Base-by-base conservation (phyloP, 306 rosid species). In the Cucurbita argyrosperma region DNA sequence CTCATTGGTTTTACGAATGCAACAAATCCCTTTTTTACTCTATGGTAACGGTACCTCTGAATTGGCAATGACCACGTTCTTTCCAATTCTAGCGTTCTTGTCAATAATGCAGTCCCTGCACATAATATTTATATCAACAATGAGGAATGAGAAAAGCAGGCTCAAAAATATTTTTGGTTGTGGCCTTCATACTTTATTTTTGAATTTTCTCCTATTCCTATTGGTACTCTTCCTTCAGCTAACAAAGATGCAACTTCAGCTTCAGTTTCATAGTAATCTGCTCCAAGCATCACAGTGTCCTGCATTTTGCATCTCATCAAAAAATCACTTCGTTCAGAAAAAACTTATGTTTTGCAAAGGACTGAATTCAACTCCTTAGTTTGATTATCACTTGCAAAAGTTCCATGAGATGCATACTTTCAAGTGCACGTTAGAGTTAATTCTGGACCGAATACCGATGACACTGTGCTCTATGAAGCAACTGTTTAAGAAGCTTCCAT, bases 241-340 rank as follows among this genome's bases (percentile, higher is more conserved):
- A 89, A 78, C 73, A 89, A 75, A 79, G 93, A 82, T 37, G 80
- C 55, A 75, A 64, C 76, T 81, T 93, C 98, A 38, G 62, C 74
- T 1, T 85, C 89, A 0, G 97, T 93, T 86, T 90, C 97, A 49
- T 90, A 93, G 84, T 72, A 90, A 76, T 93, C 98, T 77, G 98
- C 98, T 5, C 98, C 94, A 66, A 93, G 97, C 96, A 90, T 88
- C 84, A 93, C 92, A 19, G 97, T 90, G 59, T 93, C 97, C 97
- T 93, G 89, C 86, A 80, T 18, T 49, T 11, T 46, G 21, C 74
- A 14, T 3, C 3, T 47, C 56, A 69, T 69, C 38, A 69, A 6
- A 47, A 47, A 7, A 68, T 13, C 39, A 46, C n/a, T n/a, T 10
- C 18, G 37, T 65, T 35, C 10, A 18, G 51, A 40, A 16, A 63